These are phyloP conservation scores for Pluteus cervinus DNA, from an alignment of 768 basidiomycete species.

Conservation along the genomic window DNA sequence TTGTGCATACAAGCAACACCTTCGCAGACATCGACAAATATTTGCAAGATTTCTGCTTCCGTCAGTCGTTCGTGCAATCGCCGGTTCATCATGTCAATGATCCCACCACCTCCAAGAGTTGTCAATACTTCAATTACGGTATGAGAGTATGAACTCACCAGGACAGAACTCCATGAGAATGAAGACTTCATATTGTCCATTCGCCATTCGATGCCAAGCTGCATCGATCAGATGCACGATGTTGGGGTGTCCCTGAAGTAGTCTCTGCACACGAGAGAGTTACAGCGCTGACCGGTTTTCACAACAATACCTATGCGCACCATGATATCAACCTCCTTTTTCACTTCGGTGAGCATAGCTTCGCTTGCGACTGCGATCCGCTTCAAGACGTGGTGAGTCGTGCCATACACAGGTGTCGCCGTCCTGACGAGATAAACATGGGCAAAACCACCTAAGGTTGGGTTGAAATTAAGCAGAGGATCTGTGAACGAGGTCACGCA, in stretches of 20 bases:
- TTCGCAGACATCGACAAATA: slow-evolving; percentile 97
- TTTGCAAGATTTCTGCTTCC: slow-evolving; percentile 94
- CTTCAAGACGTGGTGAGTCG: slow-evolving; percentile 94
- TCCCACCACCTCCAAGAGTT: slow-evolving; percentile 72
- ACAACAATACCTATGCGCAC: too few species aligned
- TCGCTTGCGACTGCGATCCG: slow-evolving; percentile 91
- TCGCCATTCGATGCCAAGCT: slow-evolving; percentile 79
- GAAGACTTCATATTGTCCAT: slow-evolving; percentile 89
- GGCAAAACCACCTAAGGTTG: slow-evolving; percentile 81
- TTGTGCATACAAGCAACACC: slow-evolving; percentile 97
- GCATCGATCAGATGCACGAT: slow-evolving; percentile 96
- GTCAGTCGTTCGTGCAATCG: slow-evolving; percentile 90
- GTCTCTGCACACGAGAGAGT: slow-evolving; percentile 51
- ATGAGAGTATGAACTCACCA: slow-evolving; percentile 39
- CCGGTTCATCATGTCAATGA: slow-evolving; percentile 99
- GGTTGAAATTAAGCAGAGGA: slow-evolving; percentile 9
- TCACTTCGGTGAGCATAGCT: slow-evolving; percentile 84
- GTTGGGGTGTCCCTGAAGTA: slow-evolving; percentile 89
- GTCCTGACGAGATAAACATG: slow-evolving; percentile 96
- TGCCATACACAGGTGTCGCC: slow-evolving; percentile 79
- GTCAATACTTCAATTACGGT: slow-evolving; percentile 8
- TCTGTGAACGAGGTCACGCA: slow-evolving; percentile 22
- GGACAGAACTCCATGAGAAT: slow-evolving; percentile 99
- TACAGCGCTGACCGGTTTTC: slow-evolving; percentile 2
- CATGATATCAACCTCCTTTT: slow-evolving; percentile 99